Evolutionary conservation across 345 rosid species (phyloP).

Genomic region (Hypericum perforatum): DNA sequence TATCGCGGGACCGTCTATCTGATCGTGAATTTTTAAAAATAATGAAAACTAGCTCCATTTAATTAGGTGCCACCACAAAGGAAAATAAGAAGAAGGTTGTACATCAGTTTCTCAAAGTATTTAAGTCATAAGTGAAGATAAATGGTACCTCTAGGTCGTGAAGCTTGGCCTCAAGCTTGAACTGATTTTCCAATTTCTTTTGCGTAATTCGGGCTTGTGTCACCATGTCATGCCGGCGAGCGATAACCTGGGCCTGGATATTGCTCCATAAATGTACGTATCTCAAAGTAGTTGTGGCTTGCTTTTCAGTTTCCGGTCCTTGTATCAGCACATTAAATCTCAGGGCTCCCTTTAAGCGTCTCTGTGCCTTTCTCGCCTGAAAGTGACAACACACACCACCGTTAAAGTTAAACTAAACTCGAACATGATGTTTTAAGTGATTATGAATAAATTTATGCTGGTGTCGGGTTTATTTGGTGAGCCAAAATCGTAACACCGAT

Average conservation of each 20-base stretch:
- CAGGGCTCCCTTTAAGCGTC: constrained; percentile 38
- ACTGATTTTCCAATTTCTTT: constrained; percentile 54
- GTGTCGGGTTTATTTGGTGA: too few species aligned
- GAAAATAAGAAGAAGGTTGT: too few species aligned
- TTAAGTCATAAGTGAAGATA: background rate
- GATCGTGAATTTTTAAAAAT: too few species aligned
- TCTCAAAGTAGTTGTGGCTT: constrained; percentile 41
- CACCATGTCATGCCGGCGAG: constrained; percentile 61
- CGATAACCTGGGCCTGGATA: constrained; percentile 53
- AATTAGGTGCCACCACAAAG: too few species aligned
- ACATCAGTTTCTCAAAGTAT: background rate
- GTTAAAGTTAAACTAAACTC: too few species aligned
- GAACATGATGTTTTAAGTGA: too few species aligned
- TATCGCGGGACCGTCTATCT: too few species aligned
- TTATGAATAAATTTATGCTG: too few species aligned
- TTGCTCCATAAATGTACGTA: constrained; percentile 69
- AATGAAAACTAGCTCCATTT: too few species aligned
- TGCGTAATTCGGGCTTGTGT: constrained; percentile 55
- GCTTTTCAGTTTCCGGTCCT: constrained; percentile 39
- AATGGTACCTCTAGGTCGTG: constrained; percentile 49
- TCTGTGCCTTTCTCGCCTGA: constrained; percentile 48
- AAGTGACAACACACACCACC: background rate
- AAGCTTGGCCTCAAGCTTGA: constrained; percentile 68
- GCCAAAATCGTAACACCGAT: too few species aligned
- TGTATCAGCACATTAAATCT: constrained; percentile 51